Base-by-base conservation (phyloP, 805 yeast species). In the Nakazawaea populi region DNA sequence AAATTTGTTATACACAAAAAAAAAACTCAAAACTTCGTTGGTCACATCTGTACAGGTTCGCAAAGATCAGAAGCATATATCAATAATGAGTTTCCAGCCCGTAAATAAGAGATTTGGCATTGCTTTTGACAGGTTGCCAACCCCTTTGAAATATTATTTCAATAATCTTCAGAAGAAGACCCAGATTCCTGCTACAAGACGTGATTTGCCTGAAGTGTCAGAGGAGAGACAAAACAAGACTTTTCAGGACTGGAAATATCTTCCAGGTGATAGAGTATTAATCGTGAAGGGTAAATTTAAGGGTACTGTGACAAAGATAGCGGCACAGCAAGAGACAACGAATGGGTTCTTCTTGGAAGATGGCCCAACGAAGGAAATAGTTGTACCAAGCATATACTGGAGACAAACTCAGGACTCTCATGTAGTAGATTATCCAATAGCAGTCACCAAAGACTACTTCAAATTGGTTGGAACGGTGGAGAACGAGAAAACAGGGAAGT, bases 201-300 rank as follows among this genome's bases (percentile, higher is more conserved):
- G 63, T 6, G 59, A 59, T 45, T 58, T 52, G 10, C 51, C 55
- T 30, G 59, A 59, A 29, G 69, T 71, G 14, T 66, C 66, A 3
- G 64, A 63, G 42, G 60, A 63, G 11, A 63, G 66, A 42, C 55
- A 62, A 49, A 63, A 55, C 54, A 75, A 75, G 57, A 69, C 71
- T 12, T 70, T 78, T 35, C 72, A 73, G 53, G 76, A 85, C 44
- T 76, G 86, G 72, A 83, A 80, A 44, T 82, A 80, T 56, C 72
- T 83, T 44, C 81, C 80, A 27, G 96, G 96, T 24, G 96, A 89
- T 67, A 72, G 85, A 54, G 96, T 87, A 2, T 77, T 89, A 62
- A 74, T 89, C 29, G 72, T 80, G 30, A 76, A 75, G 47, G 97
- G 97, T 18, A 73, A 76, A 44, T 76, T 79, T 60, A 80, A 80